Base-by-base conservation (phyloP, 805 yeast species). In the Aciculoconidium aculeatum region DNA sequence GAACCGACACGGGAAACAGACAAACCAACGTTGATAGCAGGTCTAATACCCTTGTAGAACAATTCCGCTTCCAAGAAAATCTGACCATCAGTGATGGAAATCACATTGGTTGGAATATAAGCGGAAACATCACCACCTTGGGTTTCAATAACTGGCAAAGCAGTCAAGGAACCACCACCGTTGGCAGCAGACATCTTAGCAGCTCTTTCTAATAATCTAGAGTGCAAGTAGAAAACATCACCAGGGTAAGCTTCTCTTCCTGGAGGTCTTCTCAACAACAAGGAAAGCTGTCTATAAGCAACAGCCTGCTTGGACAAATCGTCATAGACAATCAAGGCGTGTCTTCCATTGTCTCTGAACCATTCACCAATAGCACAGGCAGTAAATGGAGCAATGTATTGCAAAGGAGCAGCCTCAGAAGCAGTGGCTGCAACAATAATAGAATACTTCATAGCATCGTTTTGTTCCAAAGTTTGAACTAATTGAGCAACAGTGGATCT, bases 1-100 rank as follows among this genome's bases (percentile, higher is more conserved):
- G 97, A 90, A 74, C 98, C 98, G 75, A 92, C 98, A 79, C 98
- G 95, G 58, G 98, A 92, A 56, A 90, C 98, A 58, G 97, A 92
- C 60, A 90, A 80, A 88, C 98, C 98, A 69, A 90, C 97, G 72
- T 90, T 90, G 61, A 90, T 90, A 60, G 98, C 97, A 63, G 98
- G 98, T 80, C 98, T 88, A 70, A 90, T 87, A 87, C 98, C 98
- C 80, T 88, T 92, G 92, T 90, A 87, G 90, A 90, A 90, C 67
- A 90, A 77, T 75, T 90, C 98, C 65, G 97, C 94, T 78, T 88
- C 96, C 77, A 87, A 80, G 92, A 87, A 87, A 65, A 87, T 87
- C 74, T 87, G 96, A 66, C 95, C 96, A 65, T 86, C 95, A 42
- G 95, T 87, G 65, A 86, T 86, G 70, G 95, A 87, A 75, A 87